phyloP scores from a whole-genome alignment of 352 stramenopile species.

The Pythium monospermum region DNA sequence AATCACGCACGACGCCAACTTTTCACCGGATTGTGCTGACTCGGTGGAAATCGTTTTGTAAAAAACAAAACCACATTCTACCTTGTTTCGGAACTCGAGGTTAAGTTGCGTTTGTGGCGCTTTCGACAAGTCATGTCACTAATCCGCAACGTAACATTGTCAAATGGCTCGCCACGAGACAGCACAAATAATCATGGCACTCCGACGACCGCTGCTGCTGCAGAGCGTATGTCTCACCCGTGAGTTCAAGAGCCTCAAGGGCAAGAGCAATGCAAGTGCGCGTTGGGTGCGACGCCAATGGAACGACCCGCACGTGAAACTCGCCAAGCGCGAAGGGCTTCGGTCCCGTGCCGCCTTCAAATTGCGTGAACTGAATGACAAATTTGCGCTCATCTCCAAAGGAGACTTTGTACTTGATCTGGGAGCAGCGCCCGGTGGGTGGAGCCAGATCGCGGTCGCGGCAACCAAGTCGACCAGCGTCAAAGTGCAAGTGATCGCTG shows the following conservation, averaged over 20 bases:
- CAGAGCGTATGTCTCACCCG: slow-evolving; percentile 19
- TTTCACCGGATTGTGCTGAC: too few relatives aligned
- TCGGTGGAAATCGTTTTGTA: too few relatives aligned
- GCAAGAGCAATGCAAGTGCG: slow-evolving; percentile 78
- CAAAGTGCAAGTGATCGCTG: slow-evolving; percentile 50
- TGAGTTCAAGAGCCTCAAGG: slow-evolving; percentile 72
- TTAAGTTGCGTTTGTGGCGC: too few relatives aligned
- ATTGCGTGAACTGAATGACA: slow-evolving; percentile 80
- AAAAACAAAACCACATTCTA: too few relatives aligned
- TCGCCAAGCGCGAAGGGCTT: slow-evolving; percentile 78
- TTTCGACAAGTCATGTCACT: too few relatives aligned
- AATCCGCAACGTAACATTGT: too few relatives aligned
- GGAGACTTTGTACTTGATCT: slow-evolving; percentile 78
- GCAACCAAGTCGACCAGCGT: slow-evolving; percentile 25
- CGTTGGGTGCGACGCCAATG: slow-evolving; percentile 83
- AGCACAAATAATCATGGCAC: neutral
- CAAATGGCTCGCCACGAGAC: too few relatives aligned
- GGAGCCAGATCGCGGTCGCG: slow-evolving; percentile 79
- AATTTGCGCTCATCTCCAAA: slow-evolving; percentile 58
- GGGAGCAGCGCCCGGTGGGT: slow-evolving; percentile 75
- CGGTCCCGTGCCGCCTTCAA: slow-evolving; percentile 81
- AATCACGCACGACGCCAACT: too few relatives aligned
- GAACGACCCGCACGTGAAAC: slow-evolving; percentile 80
- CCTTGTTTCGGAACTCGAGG: too few relatives aligned
- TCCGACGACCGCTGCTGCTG: slow-evolving; percentile 10